These are phyloP conservation scores for Candida freyschussii DNA, from an alignment of 1,139 yeast genomes.

Conservation along the genomic window DNA sequence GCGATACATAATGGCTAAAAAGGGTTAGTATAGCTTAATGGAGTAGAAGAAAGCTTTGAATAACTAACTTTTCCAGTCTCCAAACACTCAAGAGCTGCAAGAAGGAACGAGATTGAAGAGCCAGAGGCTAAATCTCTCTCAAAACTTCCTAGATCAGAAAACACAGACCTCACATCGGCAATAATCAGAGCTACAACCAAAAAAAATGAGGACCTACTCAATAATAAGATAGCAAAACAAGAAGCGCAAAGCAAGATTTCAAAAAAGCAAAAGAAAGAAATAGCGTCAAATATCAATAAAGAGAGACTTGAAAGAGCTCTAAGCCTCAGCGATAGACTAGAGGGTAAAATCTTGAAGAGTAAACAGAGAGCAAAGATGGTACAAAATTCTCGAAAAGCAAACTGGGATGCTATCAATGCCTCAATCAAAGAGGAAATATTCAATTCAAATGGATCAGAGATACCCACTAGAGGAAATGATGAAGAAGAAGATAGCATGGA, in stretches of 20 bases:
- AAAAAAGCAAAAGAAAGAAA: conserved; percentile 30
- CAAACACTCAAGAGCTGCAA: conserved; percentile 72
- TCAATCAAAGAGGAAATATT: conserved; percentile 27
- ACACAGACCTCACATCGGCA: conserved; percentile 55
- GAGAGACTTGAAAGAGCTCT: conserved; percentile 44
- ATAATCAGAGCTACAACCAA: conserved; percentile 62
- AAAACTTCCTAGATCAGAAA: conserved; percentile 51
- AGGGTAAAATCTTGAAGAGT: conserved; percentile 59
- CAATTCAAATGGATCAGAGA: conserved; percentile 3
- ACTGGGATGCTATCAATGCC: conserved; percentile 67
- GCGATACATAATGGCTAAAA: conserved; percentile 24
- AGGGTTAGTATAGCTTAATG: conserved; percentile 19
- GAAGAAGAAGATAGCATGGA: conserved; percentile 27
- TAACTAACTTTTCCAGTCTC: conserved; percentile 41
- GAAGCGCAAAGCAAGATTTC: conserved; percentile 31
- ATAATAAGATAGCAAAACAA: conserved; percentile 45
- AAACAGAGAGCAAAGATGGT: conserved; percentile 58
- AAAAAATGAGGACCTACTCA: conserved; percentile 58
- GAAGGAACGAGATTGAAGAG: conserved; percentile 50
- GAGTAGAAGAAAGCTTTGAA: too few relatives aligned
- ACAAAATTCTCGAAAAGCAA: conserved; percentile 58
- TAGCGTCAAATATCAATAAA: conserved; percentile 31
- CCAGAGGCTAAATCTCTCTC: conserved; percentile 47
- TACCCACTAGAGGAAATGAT: conserved; percentile 8
- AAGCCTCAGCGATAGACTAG: conserved; percentile 50